Conservation (phyloP, 2,329 filamentous ascomycete genomes). For the Aspergillus sp. region DNA sequence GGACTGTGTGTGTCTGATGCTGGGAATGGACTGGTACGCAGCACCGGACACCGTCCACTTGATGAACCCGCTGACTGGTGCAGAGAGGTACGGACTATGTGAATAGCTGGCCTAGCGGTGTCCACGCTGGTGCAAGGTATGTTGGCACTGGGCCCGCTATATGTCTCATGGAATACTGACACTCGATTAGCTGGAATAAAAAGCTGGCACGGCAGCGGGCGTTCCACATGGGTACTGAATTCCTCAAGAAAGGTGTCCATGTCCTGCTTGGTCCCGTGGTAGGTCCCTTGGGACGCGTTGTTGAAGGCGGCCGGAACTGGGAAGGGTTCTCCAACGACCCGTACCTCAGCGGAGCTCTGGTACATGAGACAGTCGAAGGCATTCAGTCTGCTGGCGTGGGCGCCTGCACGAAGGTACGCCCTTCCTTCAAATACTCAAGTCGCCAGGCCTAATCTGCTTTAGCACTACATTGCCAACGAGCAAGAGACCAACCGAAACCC, state of each 20-base stretch:
- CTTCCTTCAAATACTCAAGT: background rate
- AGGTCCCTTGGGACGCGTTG: conserved; percentile 32
- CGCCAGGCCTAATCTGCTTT: background rate
- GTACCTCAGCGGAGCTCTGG: conserved; percentile 45
- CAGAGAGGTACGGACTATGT: conserved; percentile 31
- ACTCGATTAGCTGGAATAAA: conserved; percentile 31
- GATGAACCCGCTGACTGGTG: background rate
- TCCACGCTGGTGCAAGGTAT: conserved; percentile 27
- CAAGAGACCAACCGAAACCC: conserved; percentile 47
- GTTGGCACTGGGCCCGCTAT: background rate
- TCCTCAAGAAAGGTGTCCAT: conserved; percentile 42
- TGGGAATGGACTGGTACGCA: conserved; percentile 37
- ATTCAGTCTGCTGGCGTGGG: conserved; percentile 45
- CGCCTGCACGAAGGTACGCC: conserved; percentile 30
- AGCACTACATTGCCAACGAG: conserved; percentile 61
- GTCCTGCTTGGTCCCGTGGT: conserved; percentile 43
- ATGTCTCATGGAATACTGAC: background rate
- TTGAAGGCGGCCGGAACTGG: conserved; percentile 45
- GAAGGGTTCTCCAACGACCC: conserved; percentile 51
- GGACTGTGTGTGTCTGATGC: conserved; percentile 44
- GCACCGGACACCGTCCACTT: fast-evolving
- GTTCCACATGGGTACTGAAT: conserved; percentile 34
- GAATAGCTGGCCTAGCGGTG: conserved; percentile 21
- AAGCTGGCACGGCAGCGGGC: conserved; percentile 31
- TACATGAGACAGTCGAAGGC: conserved; percentile 43